phyloP scores from a whole-genome alignment of 495 filamentous ascomycete species.

The Aspergillus bridgeri region DNA sequence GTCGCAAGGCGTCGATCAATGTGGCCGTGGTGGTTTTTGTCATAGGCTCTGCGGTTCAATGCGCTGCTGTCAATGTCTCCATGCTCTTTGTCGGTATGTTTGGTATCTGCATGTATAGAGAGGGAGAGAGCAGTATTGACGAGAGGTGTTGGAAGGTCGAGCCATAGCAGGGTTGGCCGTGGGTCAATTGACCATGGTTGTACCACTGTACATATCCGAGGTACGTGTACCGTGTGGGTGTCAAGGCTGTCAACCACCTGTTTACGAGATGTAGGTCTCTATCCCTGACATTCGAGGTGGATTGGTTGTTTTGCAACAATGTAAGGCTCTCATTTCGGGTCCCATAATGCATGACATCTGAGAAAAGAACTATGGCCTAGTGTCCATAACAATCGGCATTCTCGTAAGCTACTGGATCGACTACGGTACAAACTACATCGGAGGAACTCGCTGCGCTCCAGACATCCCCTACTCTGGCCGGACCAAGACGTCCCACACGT shows the following conservation, averaged over 20 bases:
- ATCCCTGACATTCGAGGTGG: conserved; percentile 64
- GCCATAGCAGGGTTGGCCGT: conserved; percentile 61
- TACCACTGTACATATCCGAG: conserved; percentile 40
- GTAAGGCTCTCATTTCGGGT: conserved; percentile 25
- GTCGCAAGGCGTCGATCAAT: conserved; percentile 71
- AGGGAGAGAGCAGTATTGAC: neutral
- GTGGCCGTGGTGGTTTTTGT: conserved; percentile 71
- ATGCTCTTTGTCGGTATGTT: conserved; percentile 63
- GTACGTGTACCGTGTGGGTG: conserved; percentile 7
- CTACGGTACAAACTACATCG: conserved; percentile 50
- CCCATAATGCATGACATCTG: neutral
- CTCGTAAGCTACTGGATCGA: conserved; percentile 84
- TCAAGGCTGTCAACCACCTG: neutral
- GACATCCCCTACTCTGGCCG: conserved; percentile 65
- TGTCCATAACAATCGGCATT: conserved; percentile 81
- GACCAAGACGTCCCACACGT: conserved; percentile 38
- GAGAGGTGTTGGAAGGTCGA: conserved; percentile 43
- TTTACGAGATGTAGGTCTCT: conserved; percentile 24
- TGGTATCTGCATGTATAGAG: neutral
- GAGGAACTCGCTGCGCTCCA: conserved; percentile 39
- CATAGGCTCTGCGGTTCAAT: conserved; percentile 72
- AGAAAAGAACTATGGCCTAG: conserved; percentile 8
- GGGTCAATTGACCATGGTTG: conserved; percentile 42
- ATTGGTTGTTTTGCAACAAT: conserved; percentile 73
- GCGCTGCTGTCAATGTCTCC: conserved; percentile 49